These are phyloP conservation scores for Globisporangium middletonii DNA, from an alignment of 352 stramenopile genomes.

Conservation along the genomic window DNA sequence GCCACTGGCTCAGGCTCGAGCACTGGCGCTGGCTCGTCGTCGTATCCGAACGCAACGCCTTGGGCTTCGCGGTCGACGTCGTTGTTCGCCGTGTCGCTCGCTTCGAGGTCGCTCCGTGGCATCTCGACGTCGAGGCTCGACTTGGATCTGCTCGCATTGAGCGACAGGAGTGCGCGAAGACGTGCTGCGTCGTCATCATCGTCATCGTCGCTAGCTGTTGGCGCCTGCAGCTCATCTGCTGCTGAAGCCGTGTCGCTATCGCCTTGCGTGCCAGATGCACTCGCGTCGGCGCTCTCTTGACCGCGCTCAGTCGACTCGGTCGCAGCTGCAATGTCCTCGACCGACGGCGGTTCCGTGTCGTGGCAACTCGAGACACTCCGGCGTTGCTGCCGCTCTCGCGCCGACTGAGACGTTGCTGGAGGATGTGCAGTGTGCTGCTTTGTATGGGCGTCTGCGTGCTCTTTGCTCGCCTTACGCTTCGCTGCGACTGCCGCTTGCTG, in stretches of 20 bases:
- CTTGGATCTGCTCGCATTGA: conserved; percentile 4
- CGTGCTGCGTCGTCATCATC: background rate
- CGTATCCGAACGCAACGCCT: conserved; percentile 41
- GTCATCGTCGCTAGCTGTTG: background rate
- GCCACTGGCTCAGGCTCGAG: background rate
- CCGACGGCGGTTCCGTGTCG: too few species aligned
- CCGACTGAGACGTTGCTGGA: too few species aligned
- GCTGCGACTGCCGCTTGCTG: too few species aligned
- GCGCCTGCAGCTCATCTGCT: background rate
- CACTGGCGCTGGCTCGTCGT: conserved; percentile 15
- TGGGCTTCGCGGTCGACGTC: conserved; percentile 22
- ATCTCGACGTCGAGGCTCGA: conserved; percentile 5
- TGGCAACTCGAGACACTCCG: too few species aligned
- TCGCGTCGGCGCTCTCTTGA: too few species aligned
- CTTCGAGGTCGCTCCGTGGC: background rate
- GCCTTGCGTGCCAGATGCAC: too few species aligned
- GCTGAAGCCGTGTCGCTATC: background rate
- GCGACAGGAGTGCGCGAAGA: background rate
- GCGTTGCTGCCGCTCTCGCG: too few species aligned
- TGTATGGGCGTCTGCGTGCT: too few species aligned
- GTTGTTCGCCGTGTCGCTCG: conserved; percentile 13
- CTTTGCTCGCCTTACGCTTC: too few species aligned
- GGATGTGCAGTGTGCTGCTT: too few species aligned
- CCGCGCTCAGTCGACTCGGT: too few species aligned
- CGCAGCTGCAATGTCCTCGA: too few species aligned